These are phyloP conservation scores for Trichoderma koningiopsis DNA, from an alignment of 2,329 filamentous ascomycete genomes.

Conservation along the genomic window DNA sequence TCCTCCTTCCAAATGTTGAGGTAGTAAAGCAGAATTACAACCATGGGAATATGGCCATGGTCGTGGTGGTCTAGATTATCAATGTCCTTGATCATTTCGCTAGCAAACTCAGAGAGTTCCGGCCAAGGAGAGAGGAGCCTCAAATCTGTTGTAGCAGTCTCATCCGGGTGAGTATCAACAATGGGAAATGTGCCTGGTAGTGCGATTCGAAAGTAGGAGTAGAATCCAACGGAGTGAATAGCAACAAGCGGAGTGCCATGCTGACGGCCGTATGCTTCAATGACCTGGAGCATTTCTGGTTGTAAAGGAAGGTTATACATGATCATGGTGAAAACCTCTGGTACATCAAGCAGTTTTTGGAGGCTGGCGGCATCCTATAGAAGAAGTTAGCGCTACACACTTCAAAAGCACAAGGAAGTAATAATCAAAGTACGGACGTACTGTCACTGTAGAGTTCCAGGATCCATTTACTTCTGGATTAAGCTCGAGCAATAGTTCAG, in stretches of 20 bases:
- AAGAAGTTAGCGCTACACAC: conserved; percentile 19
- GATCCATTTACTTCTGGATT: conserved; percentile 89
- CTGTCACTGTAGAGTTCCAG: conserved; percentile 58
- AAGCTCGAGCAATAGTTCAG: conserved; percentile 77
- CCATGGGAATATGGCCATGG: conserved; percentile 89
- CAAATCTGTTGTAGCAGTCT: conserved; percentile 80
- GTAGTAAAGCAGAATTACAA: conserved; percentile 80
- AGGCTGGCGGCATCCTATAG: conserved; percentile 40
- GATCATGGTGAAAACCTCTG: conserved; percentile 54
- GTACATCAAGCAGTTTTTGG: conserved; percentile 44
- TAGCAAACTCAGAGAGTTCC: conserved; percentile 70
- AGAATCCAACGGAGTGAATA: conserved; percentile 89
- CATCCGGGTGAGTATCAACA: conserved; percentile 92
- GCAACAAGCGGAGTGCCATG: conserved; percentile 75
- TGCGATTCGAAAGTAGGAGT: conserved; percentile 80
- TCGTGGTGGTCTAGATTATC: conserved; percentile 73
- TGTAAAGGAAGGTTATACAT: conserved; percentile 56
- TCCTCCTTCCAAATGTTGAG: conserved; percentile 75
- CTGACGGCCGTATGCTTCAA: conserved; percentile 52
- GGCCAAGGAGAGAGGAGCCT: conserved; percentile 84
- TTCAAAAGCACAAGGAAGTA: background rate
- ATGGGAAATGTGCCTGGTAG: conserved; percentile 83
- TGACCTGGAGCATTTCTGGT: conserved; percentile 45
- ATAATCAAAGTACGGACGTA: background rate
- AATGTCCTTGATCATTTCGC: conserved; percentile 68